A percentile compares a stretch with the other conserved stretches of the same genome.
Evolutionary conservation across 257 asterid species (phyloP).

Genomic region (Solanum boliviense): DNA sequence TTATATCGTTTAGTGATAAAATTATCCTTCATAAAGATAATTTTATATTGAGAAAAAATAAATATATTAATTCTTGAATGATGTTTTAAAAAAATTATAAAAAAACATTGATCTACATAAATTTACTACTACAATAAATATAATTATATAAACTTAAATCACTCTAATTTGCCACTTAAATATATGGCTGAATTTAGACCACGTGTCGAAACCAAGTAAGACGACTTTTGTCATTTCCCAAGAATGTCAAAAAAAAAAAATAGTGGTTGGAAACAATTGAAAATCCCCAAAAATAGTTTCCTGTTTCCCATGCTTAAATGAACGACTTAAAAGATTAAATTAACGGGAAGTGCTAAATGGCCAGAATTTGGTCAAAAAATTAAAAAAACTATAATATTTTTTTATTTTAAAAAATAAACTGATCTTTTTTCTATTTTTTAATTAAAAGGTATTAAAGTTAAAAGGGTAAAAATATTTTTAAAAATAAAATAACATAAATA

Average conservation of each 20-base stretch:
- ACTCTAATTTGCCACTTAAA: neutral
- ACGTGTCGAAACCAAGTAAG: neutral
- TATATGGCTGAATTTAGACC: neutral
- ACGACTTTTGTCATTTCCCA: neutral
- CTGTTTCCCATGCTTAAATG: too few relatives aligned
- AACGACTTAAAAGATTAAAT: too few relatives aligned
- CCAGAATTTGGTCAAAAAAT: too few relatives aligned
- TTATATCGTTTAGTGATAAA: neutral
- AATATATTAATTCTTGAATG: neutral
- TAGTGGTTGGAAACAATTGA: neutral
- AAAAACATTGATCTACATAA: too few relatives aligned
- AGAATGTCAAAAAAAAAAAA: neutral
- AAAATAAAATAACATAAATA: too few relatives aligned
- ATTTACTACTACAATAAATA: neutral
- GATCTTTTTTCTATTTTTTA: too few relatives aligned
- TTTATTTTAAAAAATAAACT: too few relatives aligned
- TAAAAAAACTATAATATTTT: too few relatives aligned
- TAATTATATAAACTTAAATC: neutral
- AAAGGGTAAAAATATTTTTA: too few relatives aligned
- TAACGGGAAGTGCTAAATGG: too few relatives aligned
- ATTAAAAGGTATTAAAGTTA: too few relatives aligned
- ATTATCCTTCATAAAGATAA: neutral
- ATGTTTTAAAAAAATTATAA: neutral
- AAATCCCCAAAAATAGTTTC: neutral
- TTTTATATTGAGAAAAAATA: neutral